Conservation (phyloP, 2,329 filamentous ascomycete genomes). For the Phialophora verrucosa region DNA sequence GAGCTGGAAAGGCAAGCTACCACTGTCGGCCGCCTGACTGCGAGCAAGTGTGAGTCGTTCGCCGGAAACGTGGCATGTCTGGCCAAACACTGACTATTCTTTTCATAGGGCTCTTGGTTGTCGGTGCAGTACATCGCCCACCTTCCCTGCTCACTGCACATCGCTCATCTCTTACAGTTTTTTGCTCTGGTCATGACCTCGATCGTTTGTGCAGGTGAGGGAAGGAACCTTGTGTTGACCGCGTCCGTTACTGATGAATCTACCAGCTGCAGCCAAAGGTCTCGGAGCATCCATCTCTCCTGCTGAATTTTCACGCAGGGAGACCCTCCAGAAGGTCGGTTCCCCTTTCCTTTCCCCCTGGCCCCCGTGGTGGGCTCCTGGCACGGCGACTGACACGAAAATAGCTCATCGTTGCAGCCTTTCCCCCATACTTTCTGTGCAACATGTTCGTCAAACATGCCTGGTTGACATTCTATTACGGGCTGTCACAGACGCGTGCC, state of each 20-base stretch:
- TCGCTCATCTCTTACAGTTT: constrained; percentile 28
- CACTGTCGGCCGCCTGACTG: constrained; percentile 25
- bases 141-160: background rate
- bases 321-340: constrained; percentile 29
- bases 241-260: constrained; percentile 12
- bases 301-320: constrained; percentile 25
- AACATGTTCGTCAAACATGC: constrained; percentile 38
- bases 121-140: constrained; percentile 23
- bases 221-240: background rate
- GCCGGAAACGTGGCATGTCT: background rate
- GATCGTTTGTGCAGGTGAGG: constrained; percentile 32
- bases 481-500: constrained; percentile 28
- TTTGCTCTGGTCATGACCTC: constrained; percentile 33
- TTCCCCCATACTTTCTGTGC: constrained; percentile 36
- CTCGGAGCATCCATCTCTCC: constrained; percentile 30
- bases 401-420: constrained; percentile 31
- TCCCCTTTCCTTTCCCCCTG: background rate
- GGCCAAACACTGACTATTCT: constrained; percentile 1
- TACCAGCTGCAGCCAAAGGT: constrained; percentile 32
- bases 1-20: constrained; percentile 33
- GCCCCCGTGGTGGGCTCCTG: background rate
- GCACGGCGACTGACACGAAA: constrained; percentile 12
- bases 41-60: constrained; percentile 32
- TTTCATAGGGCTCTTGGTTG: constrained; percentile 30
- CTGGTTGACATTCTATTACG: constrained; percentile 37